Conservation (phyloP, 2,329 filamentous ascomycete genomes). For the Sporothrix dimorphospora region DNA sequence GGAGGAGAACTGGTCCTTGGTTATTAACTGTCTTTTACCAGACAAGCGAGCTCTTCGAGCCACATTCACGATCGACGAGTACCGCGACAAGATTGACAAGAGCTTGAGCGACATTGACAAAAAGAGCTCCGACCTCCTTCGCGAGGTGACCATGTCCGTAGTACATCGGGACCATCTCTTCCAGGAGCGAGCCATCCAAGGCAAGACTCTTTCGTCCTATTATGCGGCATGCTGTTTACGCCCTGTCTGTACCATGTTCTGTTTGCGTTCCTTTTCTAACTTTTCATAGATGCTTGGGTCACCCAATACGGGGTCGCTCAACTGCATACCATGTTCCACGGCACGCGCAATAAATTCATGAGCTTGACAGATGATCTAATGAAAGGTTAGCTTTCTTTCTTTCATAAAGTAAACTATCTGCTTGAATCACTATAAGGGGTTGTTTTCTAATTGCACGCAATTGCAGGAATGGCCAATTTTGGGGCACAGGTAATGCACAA, state of each 20-base stretch:
- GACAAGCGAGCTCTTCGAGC: background rate
- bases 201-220: too few relatives aligned
- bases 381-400: too few relatives aligned
- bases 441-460: too few relatives aligned
- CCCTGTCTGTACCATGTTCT: too few relatives aligned
- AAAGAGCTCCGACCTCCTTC: background rate
- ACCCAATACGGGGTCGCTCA: background rate
- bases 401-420: too few relatives aligned
- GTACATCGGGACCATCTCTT: background rate
- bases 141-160: background rate
- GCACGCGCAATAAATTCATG: background rate
- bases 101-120: background rate
- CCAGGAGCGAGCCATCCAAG: background rate
- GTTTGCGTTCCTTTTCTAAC: background rate
- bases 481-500: too few relatives aligned
- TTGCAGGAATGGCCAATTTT: too few relatives aligned
- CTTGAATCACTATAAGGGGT: too few relatives aligned
- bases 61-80: slow-evolving; percentile 6
- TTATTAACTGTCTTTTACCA: background rate
- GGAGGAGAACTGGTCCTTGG: too few relatives aligned
- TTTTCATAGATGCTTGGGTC: background rate
- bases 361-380: too few relatives aligned
- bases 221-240: too few relatives aligned
- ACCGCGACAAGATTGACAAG: background rate
- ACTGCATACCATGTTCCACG: background rate